phyloP scores from a whole-genome alignment of 352 stramenopile genomes.

The Pythium diclinum region DNA sequence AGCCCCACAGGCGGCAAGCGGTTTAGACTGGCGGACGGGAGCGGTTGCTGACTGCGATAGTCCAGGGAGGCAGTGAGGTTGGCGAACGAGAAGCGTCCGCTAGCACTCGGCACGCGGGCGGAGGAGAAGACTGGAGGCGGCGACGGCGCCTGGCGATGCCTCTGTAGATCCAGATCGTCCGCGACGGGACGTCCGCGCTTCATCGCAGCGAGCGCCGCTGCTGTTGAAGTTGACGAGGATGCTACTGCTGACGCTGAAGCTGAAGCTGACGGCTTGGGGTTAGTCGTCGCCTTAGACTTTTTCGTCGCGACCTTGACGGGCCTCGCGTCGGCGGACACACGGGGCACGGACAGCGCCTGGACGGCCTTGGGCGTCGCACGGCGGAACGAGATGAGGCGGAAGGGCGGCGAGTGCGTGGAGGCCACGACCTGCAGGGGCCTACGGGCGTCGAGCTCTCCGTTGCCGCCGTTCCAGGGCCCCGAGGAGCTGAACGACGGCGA shows the following conservation, averaged over 20 bases:
- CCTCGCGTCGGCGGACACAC: slow-evolving; percentile 2
- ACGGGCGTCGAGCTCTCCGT: background rate
- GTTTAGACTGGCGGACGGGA: background rate
- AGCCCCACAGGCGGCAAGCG: background rate
- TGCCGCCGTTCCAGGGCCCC: background rate
- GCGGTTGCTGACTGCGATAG: background rate
- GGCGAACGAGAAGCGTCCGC: background rate
- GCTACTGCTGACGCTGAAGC: background rate
- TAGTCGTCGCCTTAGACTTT: background rate
- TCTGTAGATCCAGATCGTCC: background rate
- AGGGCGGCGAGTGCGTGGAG: slow-evolving; percentile 8
- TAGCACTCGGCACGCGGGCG: background rate
- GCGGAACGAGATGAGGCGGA: slow-evolving; percentile 24
- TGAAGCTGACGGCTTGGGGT: background rate
- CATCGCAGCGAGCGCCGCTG: background rate
- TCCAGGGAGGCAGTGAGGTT: background rate
- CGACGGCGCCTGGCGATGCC: background rate
- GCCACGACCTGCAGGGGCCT: slow-evolving; percentile 9
- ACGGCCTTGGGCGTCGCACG: slow-evolving; percentile 17
- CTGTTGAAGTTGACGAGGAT: background rate
- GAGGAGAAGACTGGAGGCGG: background rate
- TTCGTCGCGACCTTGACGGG: background rate
- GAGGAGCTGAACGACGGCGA: slow-evolving; percentile 4
- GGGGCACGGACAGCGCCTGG: slow-evolving; percentile 11
- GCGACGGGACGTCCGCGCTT: background rate